Base-by-base conservation (phyloP, 345 rosid genomes). In the Xanthoceras sorbifolium region DNA sequence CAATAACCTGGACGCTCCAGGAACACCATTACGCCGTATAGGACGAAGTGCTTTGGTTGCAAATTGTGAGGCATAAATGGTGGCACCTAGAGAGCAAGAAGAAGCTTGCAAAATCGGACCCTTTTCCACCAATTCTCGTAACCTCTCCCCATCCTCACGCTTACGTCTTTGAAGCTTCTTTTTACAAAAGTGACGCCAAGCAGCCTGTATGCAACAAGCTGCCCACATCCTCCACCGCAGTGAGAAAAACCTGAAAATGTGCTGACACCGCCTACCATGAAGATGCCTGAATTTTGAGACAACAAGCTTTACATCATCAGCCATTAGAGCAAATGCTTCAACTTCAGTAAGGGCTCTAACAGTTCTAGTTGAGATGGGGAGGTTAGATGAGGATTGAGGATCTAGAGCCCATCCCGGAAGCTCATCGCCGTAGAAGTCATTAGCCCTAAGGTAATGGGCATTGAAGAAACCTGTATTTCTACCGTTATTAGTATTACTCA, bases 151-250 rank as follows among this genome's bases (percentile, higher is more conserved):
- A 7, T 46, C 23, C 3, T 4, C 5, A 8, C 0, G 52, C 0
- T 4, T 0, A 67, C 86, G 5, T 67, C 1, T 18, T 44, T 22
- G 34, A 6, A 40, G 55, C 57, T 67, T 42, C 36, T 25, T 67
- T 17, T 28, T 29, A 17, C 20, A 6, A 50, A 9, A 29, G 9
- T 8, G 26, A 14, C 9, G 15, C 72, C 59, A 28, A 69, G 40
- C 23, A 8, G 14, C 40, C 20, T 69, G 42, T 17, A 69, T 67
- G 10, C 25, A 7, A 52, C 18, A 11, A 32, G 29, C 74, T 32
- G 61, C 62, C 32, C 46, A 88, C 1, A 83, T 77, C 79, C 86
- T 81, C 88, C 89, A 86, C 67, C 81, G 82, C 67, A 63, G 80
- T 0, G 88, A 88, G 75, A 81, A 76, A 75, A 81, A 74, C 84